Percentiles rank a stretch among this genome's conserved stretches.
Evolutionary conservation across 2,329 filamentous ascomycete genomes (phyloP).

Genomic region (Claviceps digitariae): DNA sequence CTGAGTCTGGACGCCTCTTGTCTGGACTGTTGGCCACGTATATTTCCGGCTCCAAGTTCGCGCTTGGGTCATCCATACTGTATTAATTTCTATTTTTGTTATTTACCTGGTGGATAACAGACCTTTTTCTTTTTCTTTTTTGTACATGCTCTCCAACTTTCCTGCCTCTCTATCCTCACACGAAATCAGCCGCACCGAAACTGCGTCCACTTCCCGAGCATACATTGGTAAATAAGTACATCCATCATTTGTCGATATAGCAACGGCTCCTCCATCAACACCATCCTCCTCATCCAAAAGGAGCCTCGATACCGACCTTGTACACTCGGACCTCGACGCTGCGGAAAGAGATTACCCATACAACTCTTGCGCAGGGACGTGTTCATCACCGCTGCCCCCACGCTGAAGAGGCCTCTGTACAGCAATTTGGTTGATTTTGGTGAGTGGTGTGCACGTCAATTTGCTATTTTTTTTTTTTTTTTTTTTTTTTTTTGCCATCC

Average conservation of each 20-base stretch:
- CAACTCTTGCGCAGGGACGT: not conserved
- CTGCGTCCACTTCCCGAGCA: too few species aligned
- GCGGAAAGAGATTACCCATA: not conserved
- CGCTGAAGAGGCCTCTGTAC: not conserved
- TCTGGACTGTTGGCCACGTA: slow-evolving; percentile 2
- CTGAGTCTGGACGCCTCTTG: not conserved
- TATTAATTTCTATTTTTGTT: not conserved
- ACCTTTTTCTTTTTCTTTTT: not conserved
- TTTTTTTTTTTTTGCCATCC: not conserved
- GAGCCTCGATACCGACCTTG: not conserved
- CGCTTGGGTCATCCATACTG: not conserved
- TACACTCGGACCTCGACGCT: not conserved
- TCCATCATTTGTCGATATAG: not conserved
- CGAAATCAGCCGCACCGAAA: not conserved
- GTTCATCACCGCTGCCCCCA: not conserved
- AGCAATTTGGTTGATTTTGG: not conserved
- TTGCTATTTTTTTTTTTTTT: not conserved
- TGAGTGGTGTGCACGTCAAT: not conserved
- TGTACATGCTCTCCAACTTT: not conserved
- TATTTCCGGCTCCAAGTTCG: slow-evolving; percentile 2
- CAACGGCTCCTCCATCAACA: not conserved
- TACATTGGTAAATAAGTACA: not conserved
- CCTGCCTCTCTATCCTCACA: not conserved
- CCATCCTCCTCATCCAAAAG: not conserved
- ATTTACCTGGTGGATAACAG: not conserved